A percentile compares a stretch with the other conserved stretches of the same genome.
phyloP scores from a whole-genome alignment of 2,329 filamentous ascomycete genomes.

The Pyrenophora tritici-repentis region DNA sequence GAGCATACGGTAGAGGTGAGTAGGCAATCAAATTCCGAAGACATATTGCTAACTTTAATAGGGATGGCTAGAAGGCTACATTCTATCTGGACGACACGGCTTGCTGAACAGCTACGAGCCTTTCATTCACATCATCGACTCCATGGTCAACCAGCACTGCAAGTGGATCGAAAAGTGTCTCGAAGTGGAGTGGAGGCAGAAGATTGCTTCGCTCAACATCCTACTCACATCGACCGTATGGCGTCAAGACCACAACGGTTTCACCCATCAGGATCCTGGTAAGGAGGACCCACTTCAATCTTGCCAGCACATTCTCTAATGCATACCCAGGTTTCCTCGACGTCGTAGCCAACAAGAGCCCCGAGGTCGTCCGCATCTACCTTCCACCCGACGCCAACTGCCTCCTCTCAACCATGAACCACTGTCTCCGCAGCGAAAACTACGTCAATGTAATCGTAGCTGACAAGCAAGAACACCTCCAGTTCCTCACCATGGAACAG shows the following conservation, averaged over 20 bases:
- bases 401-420: constrained; percentile 74
- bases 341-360: constrained; percentile 78
- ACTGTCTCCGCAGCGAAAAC: constrained; percentile 73
- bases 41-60: constrained; percentile 16
- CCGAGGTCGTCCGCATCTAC: constrained; percentile 80
- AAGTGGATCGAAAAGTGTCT: constrained; percentile 83
- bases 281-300: neutral
- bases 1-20: constrained; percentile 74
- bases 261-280: constrained; percentile 77
- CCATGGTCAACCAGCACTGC: constrained; percentile 85
- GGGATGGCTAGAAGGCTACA: constrained; percentile 76
- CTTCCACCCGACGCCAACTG: constrained; percentile 81
- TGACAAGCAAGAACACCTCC: constrained; percentile 79
- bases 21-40: neutral
- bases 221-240: constrained; percentile 78
- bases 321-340: constrained; percentile 63
- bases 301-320: neutral
- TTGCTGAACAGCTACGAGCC: constrained; percentile 82
- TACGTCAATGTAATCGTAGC: constrained; percentile 82
- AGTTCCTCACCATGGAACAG: constrained; percentile 74
- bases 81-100: constrained; percentile 75
- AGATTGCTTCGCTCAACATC: constrained; percentile 77
- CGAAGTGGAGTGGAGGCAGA: constrained; percentile 78
- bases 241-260: constrained; percentile 84
- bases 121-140: constrained; percentile 82